Conservation (phyloP, 495 filamentous ascomycete species). For the Xylaria flabelliformis region DNA sequence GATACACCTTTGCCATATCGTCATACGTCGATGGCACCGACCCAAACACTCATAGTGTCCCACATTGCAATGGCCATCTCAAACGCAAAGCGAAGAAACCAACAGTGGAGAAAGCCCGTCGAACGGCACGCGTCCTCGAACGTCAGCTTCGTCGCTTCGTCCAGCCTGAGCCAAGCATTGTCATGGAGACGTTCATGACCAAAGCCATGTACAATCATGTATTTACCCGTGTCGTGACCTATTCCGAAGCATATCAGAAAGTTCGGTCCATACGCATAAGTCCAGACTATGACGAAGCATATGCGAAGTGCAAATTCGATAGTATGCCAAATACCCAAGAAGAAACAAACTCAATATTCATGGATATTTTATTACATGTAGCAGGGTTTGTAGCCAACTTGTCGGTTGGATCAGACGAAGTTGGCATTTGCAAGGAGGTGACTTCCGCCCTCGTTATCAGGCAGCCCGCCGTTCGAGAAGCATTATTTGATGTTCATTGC, state of each 20-base stretch:
- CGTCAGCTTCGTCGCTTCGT: slow-evolving; percentile 15
- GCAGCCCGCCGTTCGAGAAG: not conserved
- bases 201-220: slow-evolving; percentile 23
- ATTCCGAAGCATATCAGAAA: slow-evolving; percentile 22
- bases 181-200: slow-evolving; percentile 20
- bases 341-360: slow-evolving; percentile 13
- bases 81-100: slow-evolving; percentile 1
- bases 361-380: slow-evolving; percentile 22
- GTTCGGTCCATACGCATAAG: slow-evolving; percentile 23
- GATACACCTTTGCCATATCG: not conserved
- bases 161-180: slow-evolving; percentile 1
- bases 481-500: not conserved
- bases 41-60: not conserved
- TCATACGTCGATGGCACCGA: not conserved
- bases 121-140: slow-evolving; percentile 1
- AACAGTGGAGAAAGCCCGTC: not conserved
- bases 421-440: slow-evolving; percentile 25
- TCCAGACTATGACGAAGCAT: slow-evolving; percentile 21
- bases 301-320: slow-evolving; percentile 21
- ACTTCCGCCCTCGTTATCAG: slow-evolving; percentile 16
- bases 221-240: slow-evolving; percentile 21
- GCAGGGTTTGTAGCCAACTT: slow-evolving; percentile 24
- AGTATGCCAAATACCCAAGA: not conserved
- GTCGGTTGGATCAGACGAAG: slow-evolving; percentile 11
- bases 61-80: not conserved